Evolutionary conservation across 2,329 filamentous ascomycete genomes (phyloP), one percentile per base, ranked within the genome.

Genomic region (Chaetomiaceae sp.): DNA sequence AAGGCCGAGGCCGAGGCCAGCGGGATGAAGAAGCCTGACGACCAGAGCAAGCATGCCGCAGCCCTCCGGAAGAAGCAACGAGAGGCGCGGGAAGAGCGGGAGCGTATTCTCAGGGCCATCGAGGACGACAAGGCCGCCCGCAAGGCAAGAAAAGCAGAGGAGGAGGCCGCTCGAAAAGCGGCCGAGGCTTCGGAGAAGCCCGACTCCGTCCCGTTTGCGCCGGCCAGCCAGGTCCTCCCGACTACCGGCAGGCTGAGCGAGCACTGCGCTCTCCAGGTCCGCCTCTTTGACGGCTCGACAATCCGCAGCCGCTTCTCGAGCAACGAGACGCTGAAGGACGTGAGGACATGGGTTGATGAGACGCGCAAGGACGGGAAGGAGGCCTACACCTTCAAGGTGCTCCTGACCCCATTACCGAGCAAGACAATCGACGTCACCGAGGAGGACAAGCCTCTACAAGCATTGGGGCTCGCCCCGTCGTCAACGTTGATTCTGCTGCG

Each of bases 401-500:
- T 96, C 32, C 76, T 95, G 2, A 85, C 87, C 0, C 91, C 91
- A 0, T 72, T 83, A 18, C 89, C 90, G 1, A 94, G 86, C 66
- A 82, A 81, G 58, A 82, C 79, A 9, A 84, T 97, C 53, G 85
- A 86, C 30, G 80, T 85, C 4, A 77, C 80, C 0, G 90, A 96
- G 58, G 92, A 96, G 68, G 77, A 75, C 32, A 75, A 84, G 58
- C 76, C 78, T 0, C 75, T 96, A 0, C 72, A 76, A 13, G 84
- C 87, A 5, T 76, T 96, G 7, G 88, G 84, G 1, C 75, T 96
- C 0, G 78, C 82, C 0, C 90, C 91, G 0, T 90, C 84, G 5
- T 87, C 90, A 1, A 97, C 89, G 0, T 75, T 96, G 3, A 84
- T 96, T 9, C 80, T 96, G 42, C 79, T 92, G 1, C 89, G 89